A percentile compares a stretch with the other conserved stretches of the same genome.
Evolutionary conservation across 164 flowering plant genomes (phyloP).

Genomic region (Vitis cinerea): DNA sequence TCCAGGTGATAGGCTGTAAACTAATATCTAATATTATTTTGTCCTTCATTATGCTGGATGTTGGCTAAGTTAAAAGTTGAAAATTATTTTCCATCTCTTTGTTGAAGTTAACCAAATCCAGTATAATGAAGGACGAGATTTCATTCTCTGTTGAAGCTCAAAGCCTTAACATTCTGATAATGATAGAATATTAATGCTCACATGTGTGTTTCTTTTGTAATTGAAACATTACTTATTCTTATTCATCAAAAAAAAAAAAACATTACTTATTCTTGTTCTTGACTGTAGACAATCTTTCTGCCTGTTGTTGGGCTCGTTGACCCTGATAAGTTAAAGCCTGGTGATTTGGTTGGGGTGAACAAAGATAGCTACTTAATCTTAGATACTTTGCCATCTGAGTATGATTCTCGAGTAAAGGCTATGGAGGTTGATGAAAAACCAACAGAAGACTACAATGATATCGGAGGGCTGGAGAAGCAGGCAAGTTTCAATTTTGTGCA

Average conservation of each 20-base stretch:
- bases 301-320: conserved; percentile 98
- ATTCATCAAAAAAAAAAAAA: neutral
- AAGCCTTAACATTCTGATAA: neutral
- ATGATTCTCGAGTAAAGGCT: conserved; percentile 98
- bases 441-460: conserved; percentile 94
- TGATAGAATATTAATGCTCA: neutral
- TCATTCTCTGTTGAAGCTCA: neutral
- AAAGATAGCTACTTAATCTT: conserved; percentile 93
- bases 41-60: no score
- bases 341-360: conserved; percentile 95
- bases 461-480: conserved; percentile 97
- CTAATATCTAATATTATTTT: no score
- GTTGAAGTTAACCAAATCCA: no score
- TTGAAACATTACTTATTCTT: neutral
- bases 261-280: conserved; percentile 7
- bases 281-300: conserved; percentile 82
- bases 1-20: no score
- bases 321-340: conserved; percentile 89
- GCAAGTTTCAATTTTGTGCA: conserved; percentile 21
- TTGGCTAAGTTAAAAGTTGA: no score
- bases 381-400: conserved; percentile 94
- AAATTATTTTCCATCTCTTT: no score
- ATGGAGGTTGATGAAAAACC: conserved; percentile 99
- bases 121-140: no score
- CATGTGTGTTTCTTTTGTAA: neutral